Conservation (phyloP, 108 stramenopile genomes). For the Skeletonema costatum region DNA sequence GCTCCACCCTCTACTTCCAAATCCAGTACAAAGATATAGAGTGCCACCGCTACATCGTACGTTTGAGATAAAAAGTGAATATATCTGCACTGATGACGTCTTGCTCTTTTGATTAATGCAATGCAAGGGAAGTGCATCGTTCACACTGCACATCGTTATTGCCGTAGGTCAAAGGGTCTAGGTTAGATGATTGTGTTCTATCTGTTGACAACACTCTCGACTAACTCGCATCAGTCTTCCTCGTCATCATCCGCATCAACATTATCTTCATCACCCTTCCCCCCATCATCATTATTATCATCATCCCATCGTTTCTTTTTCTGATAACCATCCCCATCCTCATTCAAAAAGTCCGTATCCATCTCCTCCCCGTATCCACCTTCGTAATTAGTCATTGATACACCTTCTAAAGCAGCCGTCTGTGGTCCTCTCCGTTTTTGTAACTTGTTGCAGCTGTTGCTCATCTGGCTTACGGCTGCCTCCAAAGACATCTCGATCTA, state of each 20-base stretch:
- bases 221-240: no score
- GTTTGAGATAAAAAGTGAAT: no score
- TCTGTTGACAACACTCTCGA: no score
- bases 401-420: slow-evolving; percentile 35
- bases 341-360: slow-evolving; percentile 56
- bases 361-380: slow-evolving; percentile 68
- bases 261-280: neutral
- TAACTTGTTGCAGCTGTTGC: neutral
- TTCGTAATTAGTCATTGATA: slow-evolving; percentile 39
- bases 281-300: slow-evolving; percentile 1
- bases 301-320: slow-evolving; percentile 15
- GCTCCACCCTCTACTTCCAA: no score
- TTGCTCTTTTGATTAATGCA: no score
- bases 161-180: no score
- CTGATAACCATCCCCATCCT: slow-evolving; percentile 27
- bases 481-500: slow-evolving; percentile 52
- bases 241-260: neutral
- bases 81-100: no score
- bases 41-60: no score
- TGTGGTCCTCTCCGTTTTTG: slow-evolving; percentile 30
- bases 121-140: no score
- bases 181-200: no score
- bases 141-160: no score
- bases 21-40: no score
- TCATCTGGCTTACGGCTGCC: slow-evolving; percentile 1